Base-by-base conservation (phyloP, 2,329 filamentous ascomycete species). In the Madurella fahalii region DNA sequence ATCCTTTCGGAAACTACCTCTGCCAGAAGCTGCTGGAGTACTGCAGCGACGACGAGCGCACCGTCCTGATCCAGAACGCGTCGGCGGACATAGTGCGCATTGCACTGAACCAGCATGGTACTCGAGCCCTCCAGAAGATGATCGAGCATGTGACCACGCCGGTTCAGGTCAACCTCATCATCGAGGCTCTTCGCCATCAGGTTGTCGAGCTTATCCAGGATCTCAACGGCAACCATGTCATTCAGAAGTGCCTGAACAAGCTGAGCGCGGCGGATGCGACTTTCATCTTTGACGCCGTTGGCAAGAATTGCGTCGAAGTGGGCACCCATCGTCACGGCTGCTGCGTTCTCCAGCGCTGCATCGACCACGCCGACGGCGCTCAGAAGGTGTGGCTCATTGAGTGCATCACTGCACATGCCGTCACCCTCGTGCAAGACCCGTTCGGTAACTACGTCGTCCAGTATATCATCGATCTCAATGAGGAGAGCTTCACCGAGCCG, bases 401-500 rank as follows among this genome's bases (percentile, higher is more conserved):
- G 57, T 83, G 89, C 67, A 97, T 99, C 71, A 96, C 92, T 1
- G 79, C 85, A 52, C 87, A 96, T 68, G 90, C 92, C n/a, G 88
- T 90, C 62, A 78, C 86, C 39, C 83, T 99, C 11, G 91, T 99
- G 17, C 91, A 96, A 70, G 94, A 99, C 70, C 93, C 94, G 0
- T 99, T 96, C 64, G 94, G 94, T 68, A 99, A 99, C 73, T 99
- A 99, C 62, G 94, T 99, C 48, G 89, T 99, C 48, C 94, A 99
- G 74, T 99, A 99, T 75, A 97, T 99, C 68, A 84, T 99, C 63
- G 94, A 97, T 68, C 81, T 97, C 52, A 91, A 91, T 62, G 91
- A 99, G 68, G 79, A 87, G 12, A 78, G 78, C 63, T 96, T 96
- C 73, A 96, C 93, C 1, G 88, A 94, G 65, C 93, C 93, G 3